Evolutionary conservation across 192 early-diverging fungal species (phyloP).

Genomic region (Geranomyces variabilis): DNA sequence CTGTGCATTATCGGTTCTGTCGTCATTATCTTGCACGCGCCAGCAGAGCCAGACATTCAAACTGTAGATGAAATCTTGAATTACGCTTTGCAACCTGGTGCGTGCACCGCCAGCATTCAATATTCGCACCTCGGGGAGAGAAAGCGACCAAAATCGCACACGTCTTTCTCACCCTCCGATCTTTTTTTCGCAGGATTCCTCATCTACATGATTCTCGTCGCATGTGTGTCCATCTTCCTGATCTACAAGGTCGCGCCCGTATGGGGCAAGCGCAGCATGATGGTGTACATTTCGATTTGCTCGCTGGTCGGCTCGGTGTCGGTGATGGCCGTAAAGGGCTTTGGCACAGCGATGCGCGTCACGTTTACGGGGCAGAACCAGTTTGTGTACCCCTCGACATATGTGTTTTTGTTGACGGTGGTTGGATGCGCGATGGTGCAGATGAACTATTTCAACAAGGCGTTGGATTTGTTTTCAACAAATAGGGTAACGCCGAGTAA

Average conservation of each 20-base stretch:
- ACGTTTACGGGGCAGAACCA: slow-evolving; percentile 94
- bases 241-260: slow-evolving; percentile 80
- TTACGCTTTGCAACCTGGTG: slow-evolving; percentile 78
- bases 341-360: slow-evolving; percentile 89
- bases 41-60: slow-evolving; percentile 77
- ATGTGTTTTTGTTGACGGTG: slow-evolving; percentile 81
- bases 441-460: slow-evolving; percentile 99
- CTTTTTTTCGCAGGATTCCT: slow-evolving; percentile 68
- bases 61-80: slow-evolving; percentile 83
- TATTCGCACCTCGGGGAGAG: no score
- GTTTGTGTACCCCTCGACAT: slow-evolving; percentile 86
- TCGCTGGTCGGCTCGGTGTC: slow-evolving; percentile 90
- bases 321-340: slow-evolving; percentile 90
- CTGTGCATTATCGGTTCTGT: slow-evolving; percentile 88
- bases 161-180: no score
- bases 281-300: slow-evolving; percentile 95
- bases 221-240: slow-evolving; percentile 68
- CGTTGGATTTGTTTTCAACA: slow-evolving; percentile 88
- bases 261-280: slow-evolving; percentile 76
- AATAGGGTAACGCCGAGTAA: slow-evolving; percentile 68
- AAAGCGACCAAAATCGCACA: no score
- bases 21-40: slow-evolving; percentile 81
- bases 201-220: slow-evolving; percentile 72
- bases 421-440: slow-evolving; percentile 85
- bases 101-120: not conserved